Conservation (phyloP, 805 yeast species). For the Lipomyces mesembrius region DNA sequence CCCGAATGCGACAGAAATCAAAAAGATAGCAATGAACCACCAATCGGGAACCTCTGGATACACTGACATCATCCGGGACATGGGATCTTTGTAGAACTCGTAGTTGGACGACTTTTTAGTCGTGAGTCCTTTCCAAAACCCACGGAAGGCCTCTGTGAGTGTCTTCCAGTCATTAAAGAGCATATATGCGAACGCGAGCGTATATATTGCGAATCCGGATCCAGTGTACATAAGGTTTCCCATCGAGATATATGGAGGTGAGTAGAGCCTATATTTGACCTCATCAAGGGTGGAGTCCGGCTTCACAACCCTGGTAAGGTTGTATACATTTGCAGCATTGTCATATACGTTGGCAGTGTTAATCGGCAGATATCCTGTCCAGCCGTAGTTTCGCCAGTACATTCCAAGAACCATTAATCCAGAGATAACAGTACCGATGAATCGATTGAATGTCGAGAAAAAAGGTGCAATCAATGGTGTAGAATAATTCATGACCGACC, state of each 20-base stretch:
- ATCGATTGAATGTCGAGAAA: constrained; percentile 51
- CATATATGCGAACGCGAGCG: constrained; percentile 57
- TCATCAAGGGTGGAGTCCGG: constrained; percentile 54
- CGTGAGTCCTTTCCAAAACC: constrained; percentile 3
- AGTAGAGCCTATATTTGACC: constrained; percentile 57
- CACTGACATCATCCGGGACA: constrained; percentile 58
- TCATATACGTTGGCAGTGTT: constrained; percentile 53
- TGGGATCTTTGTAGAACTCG: constrained; percentile 7
- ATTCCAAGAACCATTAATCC: constrained; percentile 59
- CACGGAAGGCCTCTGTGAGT: constrained; percentile 30
- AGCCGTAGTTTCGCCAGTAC: constrained; percentile 56
- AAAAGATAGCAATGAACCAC: constrained; percentile 62
- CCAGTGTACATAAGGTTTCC: constrained; percentile 59
- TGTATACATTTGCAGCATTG: constrained; percentile 45
- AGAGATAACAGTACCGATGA: constrained; percentile 51
- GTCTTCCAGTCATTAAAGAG: constrained; percentile 48
- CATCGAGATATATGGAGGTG: constrained; percentile 60
- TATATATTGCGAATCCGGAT: constrained; percentile 56
- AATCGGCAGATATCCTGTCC: constrained; percentile 49
- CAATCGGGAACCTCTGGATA: constrained; percentile 75
- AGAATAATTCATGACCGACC: constrained; percentile 47
- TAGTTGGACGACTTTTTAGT: background rate
- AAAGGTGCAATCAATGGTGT: constrained; percentile 49
- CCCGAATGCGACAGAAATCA: constrained; percentile 46
- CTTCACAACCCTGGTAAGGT: constrained; percentile 54